Evolutionary conservation across 1,284 basidiomycete genomes (phyloP), one percentile per base, ranked within the genome.

Genomic region (Trichosporon ovoides): DNA sequence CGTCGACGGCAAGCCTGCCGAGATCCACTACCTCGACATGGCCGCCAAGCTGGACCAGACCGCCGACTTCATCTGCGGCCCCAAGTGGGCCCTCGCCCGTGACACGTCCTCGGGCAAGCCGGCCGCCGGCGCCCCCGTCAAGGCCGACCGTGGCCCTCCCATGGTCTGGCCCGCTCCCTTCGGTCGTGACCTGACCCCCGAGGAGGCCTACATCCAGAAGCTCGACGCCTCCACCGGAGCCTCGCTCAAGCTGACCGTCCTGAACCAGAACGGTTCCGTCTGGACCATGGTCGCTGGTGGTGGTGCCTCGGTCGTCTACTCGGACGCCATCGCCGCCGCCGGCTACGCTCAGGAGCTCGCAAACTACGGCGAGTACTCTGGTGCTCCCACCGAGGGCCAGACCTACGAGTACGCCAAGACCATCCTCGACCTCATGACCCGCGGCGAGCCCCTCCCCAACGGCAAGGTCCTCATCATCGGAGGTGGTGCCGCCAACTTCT

Each of bases 391-490:
- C 18, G 92, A 98, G 80, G 91, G 91, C 55, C 95, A 98, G 81
- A 98, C 95, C 2, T 98, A 95, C 80, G 95, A 98, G 80, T 98
- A 98, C 74, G 95, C 95, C 67, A 98, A 98, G 84, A 98, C 96
- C 34, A 94, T 98, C 76, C 87, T 98, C 70, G 94, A 98, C 79
- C 82, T 98, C 65, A 93, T 98, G 80, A 97, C 92, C 56, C 92
- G 95, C 61, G 91, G 91, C 54, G 80, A 82, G 49, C 87, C 90
- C 56, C 82, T 86, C 72, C 82, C 86, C 48, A 83, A 93, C 54
- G 95, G 95, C 81, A 98, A 98, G 82, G 86, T 98, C 74, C 89
- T 98, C 78, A 97, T 98, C 84, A 97, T 98, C 67, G 96, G 95
- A 79, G 96, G 96, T 82, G 95, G 95, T 67, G 74, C 98, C 67